These are phyloP conservation scores for Salvia miltiorrhiza DNA, from an alignment of 257 asterid species.

Conservation along the genomic window DNA sequence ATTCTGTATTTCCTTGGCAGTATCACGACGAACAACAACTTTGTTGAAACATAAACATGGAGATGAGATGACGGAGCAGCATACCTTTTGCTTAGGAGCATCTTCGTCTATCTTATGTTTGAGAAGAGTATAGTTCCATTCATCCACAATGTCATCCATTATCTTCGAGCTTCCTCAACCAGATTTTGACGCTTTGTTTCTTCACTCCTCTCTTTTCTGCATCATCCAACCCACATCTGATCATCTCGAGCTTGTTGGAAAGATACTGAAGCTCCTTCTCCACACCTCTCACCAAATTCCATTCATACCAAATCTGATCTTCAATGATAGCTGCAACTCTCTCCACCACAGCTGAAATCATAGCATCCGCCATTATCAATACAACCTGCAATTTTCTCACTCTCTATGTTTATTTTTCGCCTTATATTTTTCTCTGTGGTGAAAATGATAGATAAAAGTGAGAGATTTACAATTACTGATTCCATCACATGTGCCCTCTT, in stretches of 20 bases:
- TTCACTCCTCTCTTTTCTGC: background rate
- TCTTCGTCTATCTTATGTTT: background rate
- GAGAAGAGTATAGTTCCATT: background rate
- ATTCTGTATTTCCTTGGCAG: too few relatives aligned
- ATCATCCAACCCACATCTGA: background rate
- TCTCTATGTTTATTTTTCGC: too few relatives aligned
- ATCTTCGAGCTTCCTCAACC: background rate
- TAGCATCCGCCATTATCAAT: conserved; percentile 6
- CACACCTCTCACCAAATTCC: conserved; percentile 6
- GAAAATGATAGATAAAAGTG: too few relatives aligned
- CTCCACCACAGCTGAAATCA: background rate
- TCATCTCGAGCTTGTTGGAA: background rate
- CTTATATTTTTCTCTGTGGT: too few relatives aligned
- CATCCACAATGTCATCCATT: too few relatives aligned
- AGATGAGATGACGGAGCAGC: too few relatives aligned
- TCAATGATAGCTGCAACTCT: background rate
- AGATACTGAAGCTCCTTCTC: background rate
- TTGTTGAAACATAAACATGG: too few relatives aligned
- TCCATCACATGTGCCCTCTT: too few relatives aligned
- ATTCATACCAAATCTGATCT: background rate
- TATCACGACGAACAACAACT: too few relatives aligned
- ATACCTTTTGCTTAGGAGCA: too few relatives aligned
- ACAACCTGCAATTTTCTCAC: too few relatives aligned
- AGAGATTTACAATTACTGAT: too few relatives aligned
- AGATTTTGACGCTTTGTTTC: background rate